Evolutionary conservation across 2,329 filamentous ascomycete species (phyloP).

Genomic region (Clarireedia hainanense): DNA sequence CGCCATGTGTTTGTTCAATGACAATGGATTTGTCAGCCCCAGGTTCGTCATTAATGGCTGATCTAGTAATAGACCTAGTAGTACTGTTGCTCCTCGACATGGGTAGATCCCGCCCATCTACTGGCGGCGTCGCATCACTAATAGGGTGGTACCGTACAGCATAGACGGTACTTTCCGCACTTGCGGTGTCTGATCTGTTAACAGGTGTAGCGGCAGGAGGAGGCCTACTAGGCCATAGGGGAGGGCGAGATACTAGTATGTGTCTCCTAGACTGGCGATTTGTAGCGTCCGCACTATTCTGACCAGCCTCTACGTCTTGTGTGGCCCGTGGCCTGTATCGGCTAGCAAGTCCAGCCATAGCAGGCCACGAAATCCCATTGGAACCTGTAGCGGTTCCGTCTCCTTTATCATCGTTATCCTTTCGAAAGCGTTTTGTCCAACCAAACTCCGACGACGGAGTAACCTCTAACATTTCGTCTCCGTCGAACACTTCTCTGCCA

Average conservation of each 20-base stretch:
- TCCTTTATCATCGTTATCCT: conserved; percentile 12
- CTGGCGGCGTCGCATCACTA: conserved; percentile 32
- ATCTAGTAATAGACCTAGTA: conserved; percentile 15
- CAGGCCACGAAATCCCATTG: conserved; percentile 37
- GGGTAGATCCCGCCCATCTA: conserved; percentile 4
- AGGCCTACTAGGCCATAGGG: conserved; percentile 46
- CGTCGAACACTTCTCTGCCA: conserved; percentile 63
- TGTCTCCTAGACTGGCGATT: conserved; percentile 10
- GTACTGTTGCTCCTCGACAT: conserved; percentile 20
- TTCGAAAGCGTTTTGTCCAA: conserved; percentile 27
- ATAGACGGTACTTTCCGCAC: conserved; percentile 57
- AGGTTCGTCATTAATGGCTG: background rate
- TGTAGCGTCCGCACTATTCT: background rate
- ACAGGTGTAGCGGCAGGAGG: conserved; percentile 47
- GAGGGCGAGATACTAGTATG: conserved; percentile 17
- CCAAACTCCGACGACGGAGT: conserved; percentile 48
- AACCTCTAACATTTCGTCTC: conserved; percentile 64
- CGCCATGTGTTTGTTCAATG: conserved; percentile 19
- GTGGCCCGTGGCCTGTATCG: conserved; percentile 20
- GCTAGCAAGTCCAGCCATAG: conserved; percentile 26
- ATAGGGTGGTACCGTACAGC: conserved; percentile 53
- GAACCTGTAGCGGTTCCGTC: conserved; percentile 19
- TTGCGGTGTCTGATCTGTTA: conserved; percentile 55
- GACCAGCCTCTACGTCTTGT: conserved; percentile 20
- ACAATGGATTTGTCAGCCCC: conserved; percentile 17